A percentile compares a stretch with the other conserved stretches of the same genome.
phyloP scores from a whole-genome alignment of 495 filamentous ascomycete species.

The Aspergillus hancockii region DNA sequence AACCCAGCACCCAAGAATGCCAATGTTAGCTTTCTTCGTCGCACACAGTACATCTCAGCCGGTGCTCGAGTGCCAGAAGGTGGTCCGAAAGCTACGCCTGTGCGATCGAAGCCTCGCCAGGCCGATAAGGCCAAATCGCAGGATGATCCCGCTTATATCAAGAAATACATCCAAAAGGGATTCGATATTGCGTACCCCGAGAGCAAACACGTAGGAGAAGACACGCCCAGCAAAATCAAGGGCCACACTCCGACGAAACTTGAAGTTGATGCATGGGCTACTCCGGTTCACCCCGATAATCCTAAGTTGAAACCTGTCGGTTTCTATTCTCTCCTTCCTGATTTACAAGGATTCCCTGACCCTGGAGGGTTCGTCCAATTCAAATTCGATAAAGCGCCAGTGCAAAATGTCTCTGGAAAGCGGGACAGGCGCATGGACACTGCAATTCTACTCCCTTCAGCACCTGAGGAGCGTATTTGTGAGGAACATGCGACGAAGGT shows the following conservation, averaged over 20 bases:
- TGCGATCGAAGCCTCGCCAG: constrained; percentile 42
- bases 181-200: constrained; percentile 79
- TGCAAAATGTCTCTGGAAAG: constrained; percentile 50
- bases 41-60: constrained; percentile 93
- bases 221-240: constrained; percentile 50
- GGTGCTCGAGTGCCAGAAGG: constrained; percentile 49
- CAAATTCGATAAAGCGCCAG: constrained; percentile 85
- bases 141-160: constrained; percentile 81
- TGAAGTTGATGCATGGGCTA: constrained; percentile 67
- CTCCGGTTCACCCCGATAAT: constrained; percentile 80
- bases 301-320: constrained; percentile 76
- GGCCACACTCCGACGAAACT: constrained; percentile 56
- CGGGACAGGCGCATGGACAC: constrained; percentile 84
- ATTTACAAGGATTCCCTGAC: constrained; percentile 86
- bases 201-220: constrained; percentile 58
- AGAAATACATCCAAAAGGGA: constrained; percentile 77
- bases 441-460: constrained; percentile 71
- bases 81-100: constrained; percentile 38
- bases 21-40: constrained; percentile 89
- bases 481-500: constrained; percentile 51
- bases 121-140: constrained; percentile 51
- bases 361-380: constrained; percentile 81
- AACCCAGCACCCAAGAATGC: constrained; percentile 70
- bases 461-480: constrained; percentile 46
- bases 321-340: constrained; percentile 79